Evolutionary conservation across 768 basidiomycete genomes (phyloP).

Genomic region (Candolleomyces eurysporus): DNA sequence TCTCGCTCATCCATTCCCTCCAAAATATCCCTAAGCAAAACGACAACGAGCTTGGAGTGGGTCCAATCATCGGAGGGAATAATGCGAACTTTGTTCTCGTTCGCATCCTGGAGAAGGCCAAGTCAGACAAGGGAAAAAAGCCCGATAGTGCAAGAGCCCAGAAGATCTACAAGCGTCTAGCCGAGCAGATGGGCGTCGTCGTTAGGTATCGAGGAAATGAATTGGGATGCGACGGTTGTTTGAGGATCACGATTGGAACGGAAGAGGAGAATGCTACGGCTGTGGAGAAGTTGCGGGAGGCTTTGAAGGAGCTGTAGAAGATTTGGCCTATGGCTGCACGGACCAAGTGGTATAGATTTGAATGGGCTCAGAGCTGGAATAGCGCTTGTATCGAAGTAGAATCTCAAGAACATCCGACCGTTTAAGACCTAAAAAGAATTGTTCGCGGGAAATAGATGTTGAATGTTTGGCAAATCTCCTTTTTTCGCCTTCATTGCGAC

Average conservation of each 20-base stretch:
- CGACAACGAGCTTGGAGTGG: slow-evolving; percentile 49
- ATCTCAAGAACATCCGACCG: too few relatives aligned
- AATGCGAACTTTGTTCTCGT: slow-evolving; percentile 90
- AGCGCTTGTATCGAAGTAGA: too few relatives aligned
- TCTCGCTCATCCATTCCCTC: slow-evolving; percentile 50
- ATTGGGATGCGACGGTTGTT: slow-evolving; percentile 79
- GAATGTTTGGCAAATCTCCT: too few relatives aligned
- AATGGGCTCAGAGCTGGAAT: too few relatives aligned
- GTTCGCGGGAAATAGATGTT: too few relatives aligned
- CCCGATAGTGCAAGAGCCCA: slow-evolving; percentile 45
- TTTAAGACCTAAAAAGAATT: too few relatives aligned
- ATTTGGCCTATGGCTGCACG: too few relatives aligned
- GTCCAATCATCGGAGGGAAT: slow-evolving; percentile 71
- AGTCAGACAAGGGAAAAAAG: slow-evolving; percentile 10
- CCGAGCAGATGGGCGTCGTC: slow-evolving; percentile 84
- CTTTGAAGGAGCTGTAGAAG: slow-evolving; percentile 34
- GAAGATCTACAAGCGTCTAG: slow-evolving; percentile 74
- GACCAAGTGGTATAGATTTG: too few relatives aligned
- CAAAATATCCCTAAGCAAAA: slow-evolving; percentile 27
- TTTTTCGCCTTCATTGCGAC: too few relatives aligned
- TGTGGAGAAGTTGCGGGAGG: slow-evolving; percentile 51
- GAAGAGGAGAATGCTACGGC: slow-evolving; percentile 70
- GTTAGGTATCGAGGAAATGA: slow-evolving; percentile 89
- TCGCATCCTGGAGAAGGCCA: slow-evolving; percentile 53
- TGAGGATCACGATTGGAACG: slow-evolving; percentile 89